A percentile compares a stretch with the other conserved stretches of the same genome.
These are phyloP conservation scores for Acacia acuminata DNA, from an alignment of 306 rosid genomes.

Conservation along the genomic window DNA sequence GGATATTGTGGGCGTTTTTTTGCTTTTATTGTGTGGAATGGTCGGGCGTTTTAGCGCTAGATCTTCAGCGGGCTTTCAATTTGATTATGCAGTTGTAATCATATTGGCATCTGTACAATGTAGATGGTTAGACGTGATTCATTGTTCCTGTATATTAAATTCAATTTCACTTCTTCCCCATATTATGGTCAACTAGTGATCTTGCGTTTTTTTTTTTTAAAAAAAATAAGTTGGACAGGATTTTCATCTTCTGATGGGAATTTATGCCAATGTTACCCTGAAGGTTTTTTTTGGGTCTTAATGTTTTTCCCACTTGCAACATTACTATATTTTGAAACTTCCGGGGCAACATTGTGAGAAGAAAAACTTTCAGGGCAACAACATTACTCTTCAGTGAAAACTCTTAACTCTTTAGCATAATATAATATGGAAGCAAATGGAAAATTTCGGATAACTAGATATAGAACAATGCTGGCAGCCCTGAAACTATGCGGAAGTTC, in stretches of 20 bases:
- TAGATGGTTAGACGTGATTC: conserved; percentile 1
- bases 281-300: too few relatives aligned
- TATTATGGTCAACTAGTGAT: not conserved
- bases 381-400: too few relatives aligned
- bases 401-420: not conserved
- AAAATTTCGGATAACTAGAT: not conserved
- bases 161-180: conserved; percentile 20
- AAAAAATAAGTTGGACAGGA: not conserved
- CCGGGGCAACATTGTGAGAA: too few relatives aligned
- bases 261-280: not conserved
- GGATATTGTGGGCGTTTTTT: not conserved
- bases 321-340: too few relatives aligned
- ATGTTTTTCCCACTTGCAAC: too few relatives aligned
- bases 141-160: not conserved
- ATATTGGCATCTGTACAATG: not conserved
- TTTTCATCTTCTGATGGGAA: not conserved
- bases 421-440: not conserved
- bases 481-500: not conserved
- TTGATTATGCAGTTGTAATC: conserved; percentile 8
- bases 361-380: too few relatives aligned
- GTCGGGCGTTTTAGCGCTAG: conserved; percentile 4
- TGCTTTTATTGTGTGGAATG: not conserved
- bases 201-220: not conserved
- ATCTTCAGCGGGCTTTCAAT: conserved; percentile 27
- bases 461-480: not conserved